Evolutionary conservation across 2,329 filamentous ascomycete species (phyloP).

Genomic region (Penicillium sp.): DNA sequence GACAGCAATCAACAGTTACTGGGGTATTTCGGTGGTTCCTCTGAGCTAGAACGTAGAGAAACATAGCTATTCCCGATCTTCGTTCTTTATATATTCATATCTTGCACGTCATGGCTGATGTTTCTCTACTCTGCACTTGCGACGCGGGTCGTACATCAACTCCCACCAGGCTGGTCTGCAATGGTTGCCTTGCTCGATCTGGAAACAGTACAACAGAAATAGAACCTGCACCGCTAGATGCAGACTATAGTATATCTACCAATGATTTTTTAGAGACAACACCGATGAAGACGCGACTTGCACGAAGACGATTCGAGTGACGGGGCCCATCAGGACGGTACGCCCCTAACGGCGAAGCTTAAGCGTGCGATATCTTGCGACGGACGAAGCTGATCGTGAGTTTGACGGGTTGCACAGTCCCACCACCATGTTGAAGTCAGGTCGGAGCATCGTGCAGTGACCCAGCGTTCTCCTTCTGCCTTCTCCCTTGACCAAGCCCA

Average conservation of each 20-base stretch:
- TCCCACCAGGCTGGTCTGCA: not conserved
- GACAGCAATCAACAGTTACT: not conserved
- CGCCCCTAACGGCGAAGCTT: not conserved
- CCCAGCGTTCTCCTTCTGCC: too few relatives aligned
- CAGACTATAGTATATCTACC: not conserved
- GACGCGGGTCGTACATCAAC: slow-evolving; percentile 2
- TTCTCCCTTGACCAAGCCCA: too few relatives aligned
- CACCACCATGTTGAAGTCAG: slow-evolving; percentile 2
- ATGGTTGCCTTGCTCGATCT: not conserved
- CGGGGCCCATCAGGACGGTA: not conserved
- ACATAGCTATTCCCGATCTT: not conserved
- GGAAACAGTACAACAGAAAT: not conserved
- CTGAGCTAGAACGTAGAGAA: too few relatives aligned
- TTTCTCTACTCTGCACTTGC: not conserved
- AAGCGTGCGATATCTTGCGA: not conserved
- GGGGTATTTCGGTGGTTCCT: not conserved
- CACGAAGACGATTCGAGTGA: not conserved
- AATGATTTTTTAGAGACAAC: too few relatives aligned
- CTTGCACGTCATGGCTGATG: not conserved
- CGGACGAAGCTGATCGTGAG: not conserved
- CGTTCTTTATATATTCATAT: not conserved
- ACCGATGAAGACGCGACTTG: too few relatives aligned
- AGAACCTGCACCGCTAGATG: not conserved
- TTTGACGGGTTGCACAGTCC: slow-evolving; percentile 4
- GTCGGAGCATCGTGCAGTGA: slow-evolving; percentile 10